Evolutionary conservation across 2,329 filamentous ascomycete species (phyloP).

Genomic region (Pseudocercospora pini-densiflorae): DNA sequence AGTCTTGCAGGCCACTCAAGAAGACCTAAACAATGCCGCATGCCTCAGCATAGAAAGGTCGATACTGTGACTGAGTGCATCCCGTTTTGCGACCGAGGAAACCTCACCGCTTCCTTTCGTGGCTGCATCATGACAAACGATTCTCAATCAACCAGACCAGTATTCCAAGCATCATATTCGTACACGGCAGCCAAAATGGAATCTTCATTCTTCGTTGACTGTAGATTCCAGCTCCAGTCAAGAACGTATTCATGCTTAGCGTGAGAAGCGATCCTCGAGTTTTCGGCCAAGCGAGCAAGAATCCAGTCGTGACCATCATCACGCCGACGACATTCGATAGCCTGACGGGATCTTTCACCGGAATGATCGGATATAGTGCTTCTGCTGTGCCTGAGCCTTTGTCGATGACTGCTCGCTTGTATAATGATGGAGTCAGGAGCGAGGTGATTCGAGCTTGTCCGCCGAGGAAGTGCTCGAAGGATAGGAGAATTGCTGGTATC

Average conservation of each 20-base stretch:
- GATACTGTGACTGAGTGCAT: too few species aligned
- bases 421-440: slow-evolving; percentile 16
- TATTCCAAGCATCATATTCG: slow-evolving; percentile 14
- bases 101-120: neutral
- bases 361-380: slow-evolving; percentile 18
- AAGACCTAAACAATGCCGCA: too few species aligned
- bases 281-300: slow-evolving; percentile 17
- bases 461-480: slow-evolving; percentile 21
- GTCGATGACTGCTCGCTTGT: slow-evolving; percentile 13
- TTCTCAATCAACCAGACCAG: slow-evolving; percentile 40
- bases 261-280: slow-evolving; percentile 10
- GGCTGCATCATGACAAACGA: slow-evolving; percentile 16
- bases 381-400: slow-evolving; percentile 14
- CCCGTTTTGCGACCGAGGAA: neutral
- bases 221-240: slow-evolving; percentile 19
- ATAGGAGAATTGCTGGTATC: slow-evolving; percentile 14
- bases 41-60: too few species aligned
- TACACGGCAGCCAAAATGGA: slow-evolving; percentile 16
- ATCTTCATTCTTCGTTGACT: slow-evolving; percentile 19
- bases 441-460: slow-evolving; percentile 18
- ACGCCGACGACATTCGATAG: slow-evolving; percentile 13
- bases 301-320: slow-evolving; percentile 18
- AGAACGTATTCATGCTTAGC: slow-evolving; percentile 20
- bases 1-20: too few species aligned
- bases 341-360: slow-evolving; percentile 13